Base-by-base conservation (phyloP, 441 rosid species). In the Eruca vesicaria region DNA sequence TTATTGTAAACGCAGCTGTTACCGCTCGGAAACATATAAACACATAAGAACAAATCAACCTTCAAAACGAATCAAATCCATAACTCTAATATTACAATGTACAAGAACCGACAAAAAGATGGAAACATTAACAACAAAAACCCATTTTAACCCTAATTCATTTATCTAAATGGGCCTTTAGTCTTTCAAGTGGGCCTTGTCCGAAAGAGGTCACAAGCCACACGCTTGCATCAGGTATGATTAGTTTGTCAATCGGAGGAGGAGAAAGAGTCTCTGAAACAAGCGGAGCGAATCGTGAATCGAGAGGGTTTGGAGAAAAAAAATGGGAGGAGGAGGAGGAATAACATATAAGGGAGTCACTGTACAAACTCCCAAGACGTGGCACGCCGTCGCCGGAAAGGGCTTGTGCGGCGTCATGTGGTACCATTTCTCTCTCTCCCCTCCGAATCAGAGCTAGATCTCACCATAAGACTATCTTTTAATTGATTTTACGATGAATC, bases 341-440 rank as follows among this genome's bases (percentile, higher is more conserved):
- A 72, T 83, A 6, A 87, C 86, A 10, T 90, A 85, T 89, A 93
- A 91, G 80, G 98, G 97, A 15, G 43, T 95, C 65, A 85, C 94
- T n/a, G 16, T 95, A 53, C 99, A 95, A 55, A 84, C 85, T 19
- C 97, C 98, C 0, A 96, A 93, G 89, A 84, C 94, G 69, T 96
- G 97, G 97, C 98, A 96, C 75, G 35, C 71, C 57, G 90, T 90
- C 79, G 88, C 97, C 63, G 98, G 98, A 56, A 96, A 96, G 72
- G 98, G 97, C 70, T 78, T 96, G 77, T 90, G 97, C 79, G 98
- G 96, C 60, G 78, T 93, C 77, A 96, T 91, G 97, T 96, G 99
- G 98, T 93, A 72, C 75, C 74, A 73, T 23, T 23, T 74, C 23
- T 63, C 48, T 57, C 26, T 16, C 18, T 21, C 14, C 19, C 5